phyloP scores from a whole-genome alignment of 805 yeast genomes.

The Metschnikowia matae region DNA sequence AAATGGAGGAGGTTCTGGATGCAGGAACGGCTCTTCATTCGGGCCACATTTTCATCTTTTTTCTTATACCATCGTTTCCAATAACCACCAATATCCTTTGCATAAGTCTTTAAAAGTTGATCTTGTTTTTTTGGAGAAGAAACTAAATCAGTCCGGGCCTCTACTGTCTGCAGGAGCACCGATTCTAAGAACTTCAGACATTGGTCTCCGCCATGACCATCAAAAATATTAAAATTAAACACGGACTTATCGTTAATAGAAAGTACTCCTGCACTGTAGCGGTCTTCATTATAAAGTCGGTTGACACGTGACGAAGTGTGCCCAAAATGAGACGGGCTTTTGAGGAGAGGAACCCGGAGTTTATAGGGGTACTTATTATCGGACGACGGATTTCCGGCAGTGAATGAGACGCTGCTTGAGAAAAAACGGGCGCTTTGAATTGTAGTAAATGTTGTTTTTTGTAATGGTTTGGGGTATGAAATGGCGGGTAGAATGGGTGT shows the following conservation, averaged over 20 bases:
- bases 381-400: constrained; percentile 21
- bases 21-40: constrained; percentile 19
- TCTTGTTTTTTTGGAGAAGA: constrained; percentile 30
- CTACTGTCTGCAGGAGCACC: constrained; percentile 48
- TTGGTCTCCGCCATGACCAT: constrained; percentile 90
- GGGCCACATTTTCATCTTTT: constrained; percentile 29
- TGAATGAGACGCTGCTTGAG: constrained; percentile 26
- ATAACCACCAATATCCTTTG: constrained; percentile 66
- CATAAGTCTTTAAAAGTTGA: constrained; percentile 51
- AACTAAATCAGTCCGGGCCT: constrained; percentile 28
- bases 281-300: constrained; percentile 78
- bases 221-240: constrained; percentile 75
- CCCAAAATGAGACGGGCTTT: constrained; percentile 74
- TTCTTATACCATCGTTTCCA: constrained; percentile 75
- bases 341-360: constrained; percentile 52
- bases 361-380: constrained; percentile 19
- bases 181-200: constrained; percentile 60
- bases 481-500: too few relatives aligned
- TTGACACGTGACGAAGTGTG: constrained; percentile 74
- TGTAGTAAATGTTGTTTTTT: too few relatives aligned
- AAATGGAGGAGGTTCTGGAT: constrained; percentile 13
- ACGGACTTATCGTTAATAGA: constrained; percentile 24
- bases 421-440: constrained; percentile 1
- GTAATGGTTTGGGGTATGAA: too few relatives aligned
- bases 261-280: constrained; percentile 62